These are phyloP conservation scores for Geotrichum carabidarum DNA, from an alignment of 1,139 yeast species.

Conservation along the genomic window DNA sequence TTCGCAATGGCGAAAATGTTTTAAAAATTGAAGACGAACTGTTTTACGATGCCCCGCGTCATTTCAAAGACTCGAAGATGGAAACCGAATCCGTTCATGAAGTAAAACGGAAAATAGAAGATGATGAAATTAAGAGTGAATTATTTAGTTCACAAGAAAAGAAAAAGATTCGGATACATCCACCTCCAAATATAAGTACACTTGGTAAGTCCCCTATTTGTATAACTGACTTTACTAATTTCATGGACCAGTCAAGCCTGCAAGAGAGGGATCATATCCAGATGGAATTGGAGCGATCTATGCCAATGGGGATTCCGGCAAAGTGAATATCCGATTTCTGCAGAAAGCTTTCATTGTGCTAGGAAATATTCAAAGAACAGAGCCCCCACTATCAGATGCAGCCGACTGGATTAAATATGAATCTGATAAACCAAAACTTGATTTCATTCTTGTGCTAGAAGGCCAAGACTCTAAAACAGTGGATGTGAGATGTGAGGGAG, in stretches of 20 bases:
- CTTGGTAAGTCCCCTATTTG: background rate
- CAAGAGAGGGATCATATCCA: conserved; percentile 2
- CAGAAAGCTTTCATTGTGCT: conserved; percentile 1
- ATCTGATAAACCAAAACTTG: background rate
- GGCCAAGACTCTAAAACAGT: conserved; percentile 10
- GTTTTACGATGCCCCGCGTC: conserved; percentile 4
- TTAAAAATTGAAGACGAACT: background rate
- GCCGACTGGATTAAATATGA: background rate
- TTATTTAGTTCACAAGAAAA: background rate
- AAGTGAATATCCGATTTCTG: background rate
- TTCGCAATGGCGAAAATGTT: conserved; percentile 1
- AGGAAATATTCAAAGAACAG: background rate
- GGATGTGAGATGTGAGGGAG: background rate
- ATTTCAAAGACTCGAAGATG: background rate
- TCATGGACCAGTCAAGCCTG: background rate
- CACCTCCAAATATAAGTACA: background rate
- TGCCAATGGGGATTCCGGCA: background rate
- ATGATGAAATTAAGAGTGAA: background rate
- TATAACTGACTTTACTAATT: background rate
- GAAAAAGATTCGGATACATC: background rate
- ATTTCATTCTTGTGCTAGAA: conserved; percentile 2
- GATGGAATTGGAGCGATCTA: conserved; percentile 11
- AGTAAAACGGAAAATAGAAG: background rate
- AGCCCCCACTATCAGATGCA: background rate
- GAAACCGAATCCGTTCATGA: background rate